Conservation (phyloP, 73 alveolate genomes). For the Uronychia binucleata region DNA sequence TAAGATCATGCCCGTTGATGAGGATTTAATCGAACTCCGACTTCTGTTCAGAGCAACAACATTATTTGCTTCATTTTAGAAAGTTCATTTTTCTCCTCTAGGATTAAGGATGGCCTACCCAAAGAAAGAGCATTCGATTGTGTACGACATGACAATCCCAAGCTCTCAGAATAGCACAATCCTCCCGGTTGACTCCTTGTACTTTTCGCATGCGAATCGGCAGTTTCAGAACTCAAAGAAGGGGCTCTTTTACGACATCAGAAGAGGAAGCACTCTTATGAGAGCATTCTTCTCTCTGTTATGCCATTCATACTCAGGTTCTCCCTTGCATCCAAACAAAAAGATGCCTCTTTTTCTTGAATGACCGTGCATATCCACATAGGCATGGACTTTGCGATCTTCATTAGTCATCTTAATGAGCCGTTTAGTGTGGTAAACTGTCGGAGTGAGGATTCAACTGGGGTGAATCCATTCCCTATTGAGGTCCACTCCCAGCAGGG, state of each 20-base stretch:
- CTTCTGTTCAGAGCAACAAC: not conserved
- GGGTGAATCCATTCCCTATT: conserved; percentile 81
- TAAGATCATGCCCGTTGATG: not conserved
- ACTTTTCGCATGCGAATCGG: conserved; percentile 24
- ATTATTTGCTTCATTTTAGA: not conserved
- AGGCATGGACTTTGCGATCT: conserved; percentile 66
- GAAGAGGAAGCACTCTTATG: conserved; percentile 35
- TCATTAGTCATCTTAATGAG: conserved; percentile 63
- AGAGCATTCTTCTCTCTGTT: conserved; percentile 39
- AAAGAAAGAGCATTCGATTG: conserved; percentile 37
- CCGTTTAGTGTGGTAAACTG: conserved; percentile 69
- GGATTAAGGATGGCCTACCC: too few relatives aligned
- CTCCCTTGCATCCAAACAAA: conserved; percentile 48
- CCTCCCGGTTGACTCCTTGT: conserved; percentile 48
- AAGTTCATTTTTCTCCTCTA: not conserved
- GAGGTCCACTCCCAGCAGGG: conserved; percentile 78
- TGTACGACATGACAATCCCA: conserved; percentile 30
- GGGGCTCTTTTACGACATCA: conserved; percentile 29
- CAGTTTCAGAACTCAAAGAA: conserved; percentile 23
- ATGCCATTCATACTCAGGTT: conserved; percentile 4
- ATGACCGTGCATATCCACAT: conserved; percentile 78
- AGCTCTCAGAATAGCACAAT: conserved; percentile 42
- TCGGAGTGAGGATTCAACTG: conserved; percentile 76
- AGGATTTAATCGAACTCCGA: not conserved
- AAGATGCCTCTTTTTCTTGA: conserved; percentile 72